These are phyloP conservation scores for Colletotrichum neosansevieriae DNA, from an alignment of 2,329 filamentous ascomycete species.

Conservation along the genomic window DNA sequence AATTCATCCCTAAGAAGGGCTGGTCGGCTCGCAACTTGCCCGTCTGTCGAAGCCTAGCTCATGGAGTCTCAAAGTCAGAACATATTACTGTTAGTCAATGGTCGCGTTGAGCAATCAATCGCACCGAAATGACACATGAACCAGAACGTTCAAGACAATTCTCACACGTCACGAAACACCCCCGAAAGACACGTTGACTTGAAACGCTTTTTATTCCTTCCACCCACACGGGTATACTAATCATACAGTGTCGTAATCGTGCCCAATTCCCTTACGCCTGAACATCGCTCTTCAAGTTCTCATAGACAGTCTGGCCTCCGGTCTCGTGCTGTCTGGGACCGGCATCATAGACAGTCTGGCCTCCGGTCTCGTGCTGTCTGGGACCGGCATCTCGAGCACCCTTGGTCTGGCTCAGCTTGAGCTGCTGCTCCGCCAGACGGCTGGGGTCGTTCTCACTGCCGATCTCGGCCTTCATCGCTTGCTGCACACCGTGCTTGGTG, in stretches of 20 bases:
- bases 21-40: no score
- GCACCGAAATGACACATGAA: no score
- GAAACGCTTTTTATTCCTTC: neutral
- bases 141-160: no score
- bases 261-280: conserved; percentile 14
- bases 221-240: neutral
- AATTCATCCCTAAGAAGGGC: no score
- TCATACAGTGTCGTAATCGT: conserved; percentile 26
- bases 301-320: conserved; percentile 47
- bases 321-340: conserved; percentile 46
- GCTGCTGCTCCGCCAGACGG: conserved; percentile 57
- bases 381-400: conserved; percentile 44
- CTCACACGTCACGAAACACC: no score
- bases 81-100: no score
- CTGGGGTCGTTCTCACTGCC: conserved; percentile 63
- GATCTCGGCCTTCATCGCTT: conserved; percentile 56
- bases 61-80: no score
- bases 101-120: no score
- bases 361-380: conserved; percentile 45
- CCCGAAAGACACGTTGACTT: no score
- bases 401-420: conserved; percentile 47
- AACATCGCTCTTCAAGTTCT: conserved; percentile 45
- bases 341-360: conserved; percentile 46
- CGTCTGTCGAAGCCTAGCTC: no score
- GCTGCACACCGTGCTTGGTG: conserved; percentile 52